phyloP scores from a whole-genome alignment of 2,329 filamentous ascomycete species.

The Grosmannia huntii region DNA sequence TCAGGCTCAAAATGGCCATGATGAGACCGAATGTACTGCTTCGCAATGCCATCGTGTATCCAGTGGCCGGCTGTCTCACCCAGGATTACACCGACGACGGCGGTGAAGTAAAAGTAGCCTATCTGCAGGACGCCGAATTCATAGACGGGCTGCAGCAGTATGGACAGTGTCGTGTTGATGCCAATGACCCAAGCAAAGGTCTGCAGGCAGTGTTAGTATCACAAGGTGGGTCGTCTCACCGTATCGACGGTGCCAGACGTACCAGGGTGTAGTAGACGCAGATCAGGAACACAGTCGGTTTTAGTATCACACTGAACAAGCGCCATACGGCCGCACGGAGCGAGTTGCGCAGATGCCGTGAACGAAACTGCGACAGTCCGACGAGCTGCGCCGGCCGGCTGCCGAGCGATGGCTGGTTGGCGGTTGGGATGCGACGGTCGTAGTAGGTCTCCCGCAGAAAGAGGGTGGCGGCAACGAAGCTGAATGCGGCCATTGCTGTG shows the following conservation, averaged over 20 bases:
- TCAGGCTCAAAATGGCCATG: constrained; percentile 44
- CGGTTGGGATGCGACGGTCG: constrained; percentile 25
- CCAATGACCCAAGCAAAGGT: constrained; percentile 39
- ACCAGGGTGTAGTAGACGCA: constrained; percentile 23
- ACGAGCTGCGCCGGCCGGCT: constrained; percentile 17
- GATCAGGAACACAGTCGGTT: constrained; percentile 24
- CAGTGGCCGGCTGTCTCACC: constrained; percentile 43
- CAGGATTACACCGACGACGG: constrained; percentile 38
- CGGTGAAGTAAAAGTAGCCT: constrained; percentile 46
- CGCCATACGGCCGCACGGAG: constrained; percentile 27
- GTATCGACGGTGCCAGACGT: constrained; percentile 2
- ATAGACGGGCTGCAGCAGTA: constrained; percentile 37
- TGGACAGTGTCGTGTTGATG: constrained; percentile 42
- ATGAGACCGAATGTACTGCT: constrained; percentile 30
- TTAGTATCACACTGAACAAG: constrained; percentile 24
- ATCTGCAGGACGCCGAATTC: constrained; percentile 35
- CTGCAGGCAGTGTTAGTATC: constrained; percentile 12
- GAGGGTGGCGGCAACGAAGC: constrained; percentile 24
- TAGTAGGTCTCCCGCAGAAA: constrained; percentile 38
- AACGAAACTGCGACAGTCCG: constrained; percentile 22
- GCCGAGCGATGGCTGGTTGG: constrained; percentile 22
- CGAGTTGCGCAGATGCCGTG: constrained; percentile 24
- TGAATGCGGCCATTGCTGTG: constrained; percentile 24
- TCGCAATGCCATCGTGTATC: constrained; percentile 38
- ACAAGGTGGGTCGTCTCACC: too few relatives aligned